A percentile compares a stretch with the other conserved stretches of the same genome.
These are phyloP conservation scores for Exophiala xenobiotica DNA, from an alignment of 2,329 filamentous ascomycete species.

Conservation along the genomic window DNA sequence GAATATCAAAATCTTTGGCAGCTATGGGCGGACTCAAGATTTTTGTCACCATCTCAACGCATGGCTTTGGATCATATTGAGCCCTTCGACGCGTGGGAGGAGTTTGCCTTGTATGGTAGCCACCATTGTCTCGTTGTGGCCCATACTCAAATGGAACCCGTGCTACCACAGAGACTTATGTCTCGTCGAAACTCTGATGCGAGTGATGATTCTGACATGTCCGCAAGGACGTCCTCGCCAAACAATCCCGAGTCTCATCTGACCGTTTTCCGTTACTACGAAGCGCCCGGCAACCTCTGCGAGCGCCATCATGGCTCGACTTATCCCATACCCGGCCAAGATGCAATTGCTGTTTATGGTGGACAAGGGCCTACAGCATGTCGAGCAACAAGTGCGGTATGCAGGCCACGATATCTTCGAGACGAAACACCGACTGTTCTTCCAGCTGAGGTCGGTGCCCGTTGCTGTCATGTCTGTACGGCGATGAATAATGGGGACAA, in stretches of 20 bases:
- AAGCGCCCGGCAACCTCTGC: constrained; percentile 44
- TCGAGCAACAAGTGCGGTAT: constrained; percentile 45
- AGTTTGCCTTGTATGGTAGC: constrained; percentile 78
- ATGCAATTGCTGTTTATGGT: constrained; percentile 41
- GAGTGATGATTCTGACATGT: constrained; percentile 28
- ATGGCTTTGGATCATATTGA: constrained; percentile 68
- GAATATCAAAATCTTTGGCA: constrained; percentile 73
- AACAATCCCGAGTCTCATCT: constrained; percentile 19
- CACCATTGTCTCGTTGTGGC: constrained; percentile 69
- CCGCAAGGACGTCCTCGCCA: constrained; percentile 28
- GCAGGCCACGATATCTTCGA: constrained; percentile 15
- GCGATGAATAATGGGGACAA: constrained; percentile 58
- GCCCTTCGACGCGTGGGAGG: constrained; percentile 91
- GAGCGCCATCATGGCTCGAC: constrained; percentile 62
- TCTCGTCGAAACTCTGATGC: constrained; percentile 22
- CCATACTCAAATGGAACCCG: constrained; percentile 22
- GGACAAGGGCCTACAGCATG: constrained; percentile 49
- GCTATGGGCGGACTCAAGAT: constrained; percentile 70
- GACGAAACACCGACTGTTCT: constrained; percentile 41
- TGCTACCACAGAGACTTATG: constrained; percentile 15
- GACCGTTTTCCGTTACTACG: constrained; percentile 35
- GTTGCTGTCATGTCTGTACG: constrained; percentile 77
- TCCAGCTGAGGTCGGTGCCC: constrained; percentile 41
- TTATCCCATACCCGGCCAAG: constrained; percentile 39
- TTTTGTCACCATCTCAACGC: constrained; percentile 62